Conservation (phyloP, 306 rosid genomes). For the Sindora glabra region DNA sequence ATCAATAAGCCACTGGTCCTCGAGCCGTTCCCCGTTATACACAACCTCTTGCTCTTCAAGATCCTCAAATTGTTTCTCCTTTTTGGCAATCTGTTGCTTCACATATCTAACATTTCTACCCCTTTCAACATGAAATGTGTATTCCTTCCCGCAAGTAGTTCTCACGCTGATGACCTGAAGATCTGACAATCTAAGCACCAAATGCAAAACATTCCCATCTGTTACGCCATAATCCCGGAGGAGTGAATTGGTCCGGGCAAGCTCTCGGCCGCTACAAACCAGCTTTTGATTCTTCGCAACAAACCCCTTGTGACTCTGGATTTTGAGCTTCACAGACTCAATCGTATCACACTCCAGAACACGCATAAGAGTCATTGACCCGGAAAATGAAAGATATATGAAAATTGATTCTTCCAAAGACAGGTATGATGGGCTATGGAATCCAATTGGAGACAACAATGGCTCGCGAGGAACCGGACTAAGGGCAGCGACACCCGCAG, state of each 20-base stretch:
- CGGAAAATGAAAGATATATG: conserved; percentile 49
- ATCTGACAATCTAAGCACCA: conserved; percentile 74
- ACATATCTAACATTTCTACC: conserved; percentile 74
- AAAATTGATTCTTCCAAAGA: conserved; percentile 45
- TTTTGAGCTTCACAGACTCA: conserved; percentile 73
- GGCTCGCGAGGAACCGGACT: conserved; percentile 46
- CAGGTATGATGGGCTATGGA: conserved; percentile 26
- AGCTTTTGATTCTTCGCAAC: conserved; percentile 73
- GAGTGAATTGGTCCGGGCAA: conserved; percentile 64
- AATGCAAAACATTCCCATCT: conserved; percentile 78
- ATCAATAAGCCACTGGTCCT: conserved; percentile 75
- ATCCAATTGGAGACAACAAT: conserved; percentile 21
- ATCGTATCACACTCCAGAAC: conserved; percentile 73
- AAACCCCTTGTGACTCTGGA: conserved; percentile 62
- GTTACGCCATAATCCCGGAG: conserved; percentile 77
- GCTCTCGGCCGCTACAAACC: conserved; percentile 87
- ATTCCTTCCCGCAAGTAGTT: conserved; percentile 62
- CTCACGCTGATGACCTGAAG: conserved; percentile 68
- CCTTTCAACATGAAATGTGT: conserved; percentile 62
- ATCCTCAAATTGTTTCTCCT: conserved; percentile 58
- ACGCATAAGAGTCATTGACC: conserved; percentile 56
- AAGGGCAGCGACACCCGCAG: conserved; percentile 64
- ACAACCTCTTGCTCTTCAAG: conserved; percentile 73
- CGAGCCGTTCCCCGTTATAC: conserved; percentile 63
- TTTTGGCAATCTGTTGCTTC: conserved; percentile 63